Percentiles rank a stretch among this genome's conserved stretches.
Conservation (phyloP, 1,284 basidiomycete genomes). For the Tilletiaria anomala region DNA sequence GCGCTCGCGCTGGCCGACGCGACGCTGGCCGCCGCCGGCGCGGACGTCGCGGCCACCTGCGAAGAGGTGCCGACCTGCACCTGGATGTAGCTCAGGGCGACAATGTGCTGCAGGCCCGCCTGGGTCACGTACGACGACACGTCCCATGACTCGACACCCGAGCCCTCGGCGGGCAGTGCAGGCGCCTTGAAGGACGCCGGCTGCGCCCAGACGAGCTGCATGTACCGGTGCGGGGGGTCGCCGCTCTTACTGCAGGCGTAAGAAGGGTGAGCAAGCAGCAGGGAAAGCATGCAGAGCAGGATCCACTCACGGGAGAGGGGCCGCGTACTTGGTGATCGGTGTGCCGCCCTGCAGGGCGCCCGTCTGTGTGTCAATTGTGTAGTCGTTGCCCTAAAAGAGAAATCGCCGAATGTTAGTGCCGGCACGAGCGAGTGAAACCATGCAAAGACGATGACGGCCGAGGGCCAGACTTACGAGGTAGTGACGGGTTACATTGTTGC, state of each 20-base stretch:
- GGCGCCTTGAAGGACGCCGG: slow-evolving; percentile 18
- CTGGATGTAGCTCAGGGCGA: slow-evolving; percentile 24
- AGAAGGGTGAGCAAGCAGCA: neutral
- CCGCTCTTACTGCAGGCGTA: slow-evolving; percentile 1
- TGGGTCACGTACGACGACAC: slow-evolving; percentile 9
- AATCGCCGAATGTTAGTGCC: too few relatives aligned
- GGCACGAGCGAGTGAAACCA: too few relatives aligned
- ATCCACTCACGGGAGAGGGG: neutral
- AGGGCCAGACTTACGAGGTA: too few relatives aligned
- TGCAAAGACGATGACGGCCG: too few relatives aligned
- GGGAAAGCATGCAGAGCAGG: neutral
- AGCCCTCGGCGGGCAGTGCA: slow-evolving; percentile 4
- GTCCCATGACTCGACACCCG: neutral
- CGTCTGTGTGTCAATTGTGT: too few relatives aligned
- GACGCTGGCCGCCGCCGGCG: neutral
- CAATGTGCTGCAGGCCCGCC: slow-evolving; percentile 19
- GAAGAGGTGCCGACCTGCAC: slow-evolving; percentile 10
- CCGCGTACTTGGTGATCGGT: slow-evolving; percentile 1
- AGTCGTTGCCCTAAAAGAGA: too few relatives aligned
- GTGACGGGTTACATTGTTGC: slow-evolving; percentile 1
- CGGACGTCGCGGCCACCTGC: slow-evolving; percentile 1
- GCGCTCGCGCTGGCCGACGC: too few relatives aligned
- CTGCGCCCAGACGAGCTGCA: slow-evolving; percentile 25
- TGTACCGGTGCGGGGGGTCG: slow-evolving; percentile 23
- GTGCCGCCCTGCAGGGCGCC: too few relatives aligned